Conservation (phyloP, 305 asterid species). For the Fraxinus greggii region DNA sequence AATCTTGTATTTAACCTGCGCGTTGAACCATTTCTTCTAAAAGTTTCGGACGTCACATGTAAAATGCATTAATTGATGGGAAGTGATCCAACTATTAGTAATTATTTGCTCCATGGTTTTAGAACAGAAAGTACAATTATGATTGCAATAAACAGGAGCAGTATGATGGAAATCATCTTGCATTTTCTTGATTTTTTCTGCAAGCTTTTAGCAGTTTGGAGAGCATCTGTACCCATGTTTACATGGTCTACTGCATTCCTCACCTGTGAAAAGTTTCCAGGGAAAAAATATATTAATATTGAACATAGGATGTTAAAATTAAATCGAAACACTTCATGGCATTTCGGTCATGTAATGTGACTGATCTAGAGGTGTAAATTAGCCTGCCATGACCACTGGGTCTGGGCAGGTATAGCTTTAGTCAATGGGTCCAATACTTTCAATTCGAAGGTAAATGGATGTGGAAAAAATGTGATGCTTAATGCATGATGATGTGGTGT, state of each 20-base stretch:
- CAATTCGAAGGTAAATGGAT: not conserved
- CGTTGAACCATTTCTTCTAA: too few species aligned
- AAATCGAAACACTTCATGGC: not conserved
- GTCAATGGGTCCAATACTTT: not conserved
- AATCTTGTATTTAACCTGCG: too few species aligned
- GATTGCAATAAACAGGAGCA: slow-evolving; percentile 53
- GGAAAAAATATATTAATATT: not conserved
- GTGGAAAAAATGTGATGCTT: too few species aligned
- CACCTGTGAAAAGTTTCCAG: slow-evolving; percentile 43
- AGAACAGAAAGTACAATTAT: slow-evolving; percentile 58
- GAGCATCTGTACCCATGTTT: slow-evolving; percentile 69
- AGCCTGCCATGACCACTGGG: too few species aligned
- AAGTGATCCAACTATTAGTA: not conserved
- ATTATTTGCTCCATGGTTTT: slow-evolving; percentile 61
- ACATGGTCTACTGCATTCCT: slow-evolving; percentile 76
- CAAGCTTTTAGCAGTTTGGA: slow-evolving; percentile 69
- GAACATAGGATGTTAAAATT: not conserved
- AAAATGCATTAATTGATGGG: too few species aligned
- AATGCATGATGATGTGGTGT: too few species aligned
- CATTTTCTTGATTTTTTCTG: slow-evolving; percentile 81
- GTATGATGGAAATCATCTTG: slow-evolving; percentile 56
- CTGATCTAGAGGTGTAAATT: too few species aligned
- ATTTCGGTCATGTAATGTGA: too few species aligned
- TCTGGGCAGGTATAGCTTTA: not conserved
- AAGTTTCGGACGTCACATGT: too few species aligned